These are phyloP conservation scores for Colletotrichum sp. DNA, from an alignment of 2,329 filamentous ascomycete genomes.

Conservation along the genomic window DNA sequence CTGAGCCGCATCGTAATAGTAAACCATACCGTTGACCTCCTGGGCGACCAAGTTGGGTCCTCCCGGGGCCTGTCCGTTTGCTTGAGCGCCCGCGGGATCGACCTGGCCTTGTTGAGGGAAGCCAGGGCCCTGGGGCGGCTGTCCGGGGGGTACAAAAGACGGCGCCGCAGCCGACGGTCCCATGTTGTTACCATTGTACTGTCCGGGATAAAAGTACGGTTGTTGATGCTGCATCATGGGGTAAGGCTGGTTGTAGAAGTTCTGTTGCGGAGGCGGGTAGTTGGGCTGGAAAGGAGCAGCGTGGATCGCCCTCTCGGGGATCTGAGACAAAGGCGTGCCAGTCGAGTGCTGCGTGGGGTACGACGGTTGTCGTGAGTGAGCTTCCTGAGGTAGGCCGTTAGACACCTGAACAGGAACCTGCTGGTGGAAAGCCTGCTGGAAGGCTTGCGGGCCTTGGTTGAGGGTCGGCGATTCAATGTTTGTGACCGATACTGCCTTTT, in stretches of 20 bases:
- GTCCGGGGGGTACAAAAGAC: slow-evolving; percentile 63
- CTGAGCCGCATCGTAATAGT: slow-evolving; percentile 87
- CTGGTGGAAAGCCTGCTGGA: slow-evolving; percentile 92
- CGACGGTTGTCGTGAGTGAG: slow-evolving; percentile 71
- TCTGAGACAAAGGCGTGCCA: slow-evolving; percentile 86
- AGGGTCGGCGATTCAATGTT: slow-evolving; percentile 86
- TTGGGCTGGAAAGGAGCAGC: slow-evolving; percentile 88
- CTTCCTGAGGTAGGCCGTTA: slow-evolving; percentile 60
- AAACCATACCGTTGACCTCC: slow-evolving; percentile 94
- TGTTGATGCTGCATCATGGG: slow-evolving; percentile 61
- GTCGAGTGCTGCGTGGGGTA: slow-evolving; percentile 74
- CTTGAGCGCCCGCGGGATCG: slow-evolving; percentile 35
- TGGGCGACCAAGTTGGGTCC: slow-evolving; percentile 73
- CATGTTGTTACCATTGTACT: slow-evolving; percentile 30
- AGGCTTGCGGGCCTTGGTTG: slow-evolving; percentile 72
- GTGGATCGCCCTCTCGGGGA: slow-evolving; percentile 90
- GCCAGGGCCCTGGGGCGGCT: slow-evolving; percentile 47
- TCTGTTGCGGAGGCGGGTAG: slow-evolving; percentile 60
- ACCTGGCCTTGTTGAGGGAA: slow-evolving; percentile 48
- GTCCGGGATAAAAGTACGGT: slow-evolving; percentile 60
- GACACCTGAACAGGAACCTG: slow-evolving; percentile 82
- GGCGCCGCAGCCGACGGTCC: slow-evolving; percentile 43
- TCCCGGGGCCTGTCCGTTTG: slow-evolving; percentile 47
- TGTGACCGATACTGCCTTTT: slow-evolving; percentile 91
- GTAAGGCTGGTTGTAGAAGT: slow-evolving; percentile 65